phyloP scores from a whole-genome alignment of 1,284 basidiomycete species.

The Lentinula novae-zelandiae region DNA sequence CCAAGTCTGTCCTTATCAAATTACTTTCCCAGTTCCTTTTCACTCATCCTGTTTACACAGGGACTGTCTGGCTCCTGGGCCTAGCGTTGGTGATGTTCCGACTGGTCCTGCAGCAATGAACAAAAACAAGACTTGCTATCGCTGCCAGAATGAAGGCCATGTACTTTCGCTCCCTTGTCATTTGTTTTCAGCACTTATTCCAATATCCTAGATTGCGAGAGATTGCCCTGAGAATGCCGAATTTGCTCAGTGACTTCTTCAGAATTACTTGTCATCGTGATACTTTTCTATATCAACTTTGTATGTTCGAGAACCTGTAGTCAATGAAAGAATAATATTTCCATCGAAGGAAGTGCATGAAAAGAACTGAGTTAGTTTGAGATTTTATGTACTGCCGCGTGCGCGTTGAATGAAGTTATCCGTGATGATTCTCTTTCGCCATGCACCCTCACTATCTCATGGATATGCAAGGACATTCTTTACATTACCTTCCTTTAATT shows the following conservation, averaged over 20 bases:
- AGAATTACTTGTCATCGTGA: background rate
- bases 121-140: conserved; percentile 80
- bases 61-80: conserved; percentile 74
- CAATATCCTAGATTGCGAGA: conserved; percentile 58
- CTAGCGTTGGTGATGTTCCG: conserved; percentile 42
- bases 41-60: conserved; percentile 30
- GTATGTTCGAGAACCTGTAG: no score
- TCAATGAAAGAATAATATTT: background rate
- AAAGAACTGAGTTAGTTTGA: background rate
- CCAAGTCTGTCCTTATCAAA: conserved; percentile 43
- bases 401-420: background rate
- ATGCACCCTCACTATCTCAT: conserved; percentile 5
- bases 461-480: conserved; percentile 26
- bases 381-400: background rate
- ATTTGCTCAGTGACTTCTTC: conserved; percentile 34
- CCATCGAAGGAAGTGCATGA: no score
- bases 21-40: background rate
- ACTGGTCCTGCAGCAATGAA: conserved; percentile 41
- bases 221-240: conserved; percentile 69
- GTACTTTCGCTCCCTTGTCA: conserved; percentile 36
- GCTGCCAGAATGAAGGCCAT: conserved; percentile 82
- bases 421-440: background rate
- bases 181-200: background rate
- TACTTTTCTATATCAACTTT: background rate
- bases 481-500: conserved; percentile 20